These are phyloP conservation scores for Phialemoniopsis sp. DNA, from an alignment of 2,329 filamentous ascomycete genomes.

Conservation along the genomic window DNA sequence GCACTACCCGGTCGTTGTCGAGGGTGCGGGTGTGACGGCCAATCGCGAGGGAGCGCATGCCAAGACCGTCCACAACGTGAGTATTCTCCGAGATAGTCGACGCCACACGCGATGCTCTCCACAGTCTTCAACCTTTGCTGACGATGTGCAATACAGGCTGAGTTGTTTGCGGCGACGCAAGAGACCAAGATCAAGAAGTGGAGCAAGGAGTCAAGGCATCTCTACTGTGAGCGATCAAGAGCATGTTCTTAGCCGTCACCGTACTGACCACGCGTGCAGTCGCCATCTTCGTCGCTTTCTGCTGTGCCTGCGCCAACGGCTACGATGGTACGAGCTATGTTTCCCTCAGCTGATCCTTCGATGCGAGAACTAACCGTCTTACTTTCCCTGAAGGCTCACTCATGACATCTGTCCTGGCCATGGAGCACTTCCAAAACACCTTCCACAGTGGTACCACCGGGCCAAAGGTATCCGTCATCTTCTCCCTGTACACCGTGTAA, in stretches of 20 bases:
- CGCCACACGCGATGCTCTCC: no score
- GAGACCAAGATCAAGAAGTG: conserved; percentile 37
- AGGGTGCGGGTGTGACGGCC: conserved; percentile 19
- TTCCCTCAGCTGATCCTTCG: no score
- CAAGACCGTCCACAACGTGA: conserved; percentile 36
- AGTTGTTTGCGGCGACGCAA: conserved; percentile 40
- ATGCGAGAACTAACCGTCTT: no score
- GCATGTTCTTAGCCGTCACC: no score
- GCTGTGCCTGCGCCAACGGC: conserved; percentile 42
- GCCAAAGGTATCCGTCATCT: conserved; percentile 33
- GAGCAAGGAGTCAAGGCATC: conserved; percentile 33
- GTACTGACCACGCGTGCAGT: no score
- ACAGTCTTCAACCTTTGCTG: no score
- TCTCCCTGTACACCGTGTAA: conserved; percentile 44
- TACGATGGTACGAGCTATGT: conserved; percentile 27
- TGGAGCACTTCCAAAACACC: conserved; percentile 33
- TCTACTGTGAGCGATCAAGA: conserved; percentile 32
- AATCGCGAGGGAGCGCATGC: conserved; percentile 26
- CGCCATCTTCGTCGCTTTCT: conserved; percentile 38
- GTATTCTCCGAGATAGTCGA: conserved; percentile 9
- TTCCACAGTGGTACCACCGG: conserved; percentile 33
- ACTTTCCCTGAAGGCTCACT: conserved; percentile 31
- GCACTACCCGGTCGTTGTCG: conserved; percentile 14
- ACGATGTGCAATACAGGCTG: conserved; percentile 39
- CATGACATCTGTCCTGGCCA: conserved; percentile 38